Evolutionary conservation across 2,329 filamentous ascomycete species (phyloP).

Genomic region (Periglandula ipomoeae): DNA sequence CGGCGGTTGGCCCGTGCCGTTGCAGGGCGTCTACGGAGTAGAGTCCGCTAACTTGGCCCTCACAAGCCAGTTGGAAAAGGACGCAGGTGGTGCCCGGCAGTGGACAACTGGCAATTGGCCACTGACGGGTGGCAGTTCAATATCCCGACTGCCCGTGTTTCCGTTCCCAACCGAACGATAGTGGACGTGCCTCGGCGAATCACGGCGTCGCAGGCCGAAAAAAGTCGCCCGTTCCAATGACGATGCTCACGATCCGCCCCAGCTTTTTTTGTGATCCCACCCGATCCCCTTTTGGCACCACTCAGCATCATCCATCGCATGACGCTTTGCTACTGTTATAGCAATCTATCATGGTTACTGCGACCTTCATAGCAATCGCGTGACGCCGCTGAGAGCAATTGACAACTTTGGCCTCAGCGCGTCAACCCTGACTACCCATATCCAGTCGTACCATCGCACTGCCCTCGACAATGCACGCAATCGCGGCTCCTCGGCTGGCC

Average conservation of each 20-base stretch:
- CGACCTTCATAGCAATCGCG: not conserved
- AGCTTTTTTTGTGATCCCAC: slow-evolving; percentile 4
- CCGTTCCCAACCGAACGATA: slow-evolving; percentile 7
- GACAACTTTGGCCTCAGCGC: slow-evolving; percentile 1
- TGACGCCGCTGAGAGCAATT: slow-evolving; percentile 8
- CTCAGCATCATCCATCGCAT: not conserved
- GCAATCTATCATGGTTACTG: slow-evolving; percentile 9
- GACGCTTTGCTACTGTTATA: not conserved
- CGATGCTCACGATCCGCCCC: slow-evolving; percentile 3
- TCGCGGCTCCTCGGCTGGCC: slow-evolving; percentile 29
- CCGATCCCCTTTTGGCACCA: not conserved
- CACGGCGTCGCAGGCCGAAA: slow-evolving; percentile 9
- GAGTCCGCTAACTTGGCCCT: no score
- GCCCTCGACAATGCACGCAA: slow-evolving; percentile 30
- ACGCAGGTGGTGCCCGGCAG: no score
- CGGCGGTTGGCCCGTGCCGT: no score
- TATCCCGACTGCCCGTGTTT: not conserved
- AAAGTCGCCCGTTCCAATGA: slow-evolving; percentile 5
- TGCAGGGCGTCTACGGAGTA: no score
- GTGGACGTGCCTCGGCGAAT: slow-evolving; percentile 12
- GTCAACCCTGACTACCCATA: not conserved
- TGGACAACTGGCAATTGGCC: not conserved
- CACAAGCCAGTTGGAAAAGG: no score
- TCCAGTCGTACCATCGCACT: not conserved
- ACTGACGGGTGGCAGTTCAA: not conserved